Conservation (phyloP, 106 monocot genomes). For the Cymbidium sinense region DNA sequence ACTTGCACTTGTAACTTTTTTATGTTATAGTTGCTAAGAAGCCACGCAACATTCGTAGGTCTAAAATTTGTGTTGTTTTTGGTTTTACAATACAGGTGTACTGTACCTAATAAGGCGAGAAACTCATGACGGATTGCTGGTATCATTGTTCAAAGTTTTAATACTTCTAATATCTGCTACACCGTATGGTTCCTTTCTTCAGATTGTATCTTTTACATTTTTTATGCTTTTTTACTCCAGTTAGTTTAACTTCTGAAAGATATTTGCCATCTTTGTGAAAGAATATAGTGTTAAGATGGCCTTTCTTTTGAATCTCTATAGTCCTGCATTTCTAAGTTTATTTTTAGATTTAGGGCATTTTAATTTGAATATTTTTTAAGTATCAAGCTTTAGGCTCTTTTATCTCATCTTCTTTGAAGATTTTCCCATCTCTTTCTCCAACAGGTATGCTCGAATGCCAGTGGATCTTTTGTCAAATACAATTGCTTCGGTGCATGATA, state of each 20-base stretch:
- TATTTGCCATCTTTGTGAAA: no score
- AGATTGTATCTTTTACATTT: neutral
- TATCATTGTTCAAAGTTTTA: constrained; percentile 46
- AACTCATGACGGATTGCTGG: constrained; percentile 38
- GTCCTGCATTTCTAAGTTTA: neutral
- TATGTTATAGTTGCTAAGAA: neutral
- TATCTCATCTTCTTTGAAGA: neutral
- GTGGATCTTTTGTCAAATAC: constrained; percentile 44
- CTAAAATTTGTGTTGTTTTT: neutral
- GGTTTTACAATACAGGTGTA: constrained; percentile 33
- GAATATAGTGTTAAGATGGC: no score
- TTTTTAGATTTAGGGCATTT: neutral
- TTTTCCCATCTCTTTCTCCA: constrained; percentile 7
- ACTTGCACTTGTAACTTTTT: neutral
- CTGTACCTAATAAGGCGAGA: constrained; percentile 54
- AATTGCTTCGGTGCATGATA: constrained; percentile 24
- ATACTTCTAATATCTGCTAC: constrained; percentile 66
- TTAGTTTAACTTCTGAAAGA: no score
- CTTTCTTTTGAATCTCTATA: neutral
- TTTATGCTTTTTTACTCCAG: neutral
- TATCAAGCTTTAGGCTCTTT: neutral
- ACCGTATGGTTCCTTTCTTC: constrained; percentile 37
- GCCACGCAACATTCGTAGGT: neutral
- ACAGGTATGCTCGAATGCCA: constrained; percentile 81
- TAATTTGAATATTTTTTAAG: neutral